These are phyloP conservation scores for Monosporascus sp. DNA, from an alignment of 2,329 filamentous ascomycete genomes.

Conservation along the genomic window DNA sequence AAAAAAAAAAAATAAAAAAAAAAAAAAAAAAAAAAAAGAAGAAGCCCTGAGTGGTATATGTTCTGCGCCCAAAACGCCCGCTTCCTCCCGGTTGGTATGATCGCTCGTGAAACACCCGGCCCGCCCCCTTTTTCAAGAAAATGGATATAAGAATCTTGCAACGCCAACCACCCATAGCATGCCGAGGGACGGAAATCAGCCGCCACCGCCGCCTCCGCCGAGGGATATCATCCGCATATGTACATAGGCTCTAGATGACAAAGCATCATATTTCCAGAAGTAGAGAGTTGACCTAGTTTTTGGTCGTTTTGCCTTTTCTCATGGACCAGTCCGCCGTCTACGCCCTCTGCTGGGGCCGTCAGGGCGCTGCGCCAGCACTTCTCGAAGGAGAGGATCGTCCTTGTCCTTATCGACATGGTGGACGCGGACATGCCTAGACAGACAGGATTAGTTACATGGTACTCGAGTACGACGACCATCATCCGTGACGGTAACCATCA, in stretches of 20 bases:
- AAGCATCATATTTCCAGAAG: constrained; percentile 13
- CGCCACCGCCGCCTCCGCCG: background rate
- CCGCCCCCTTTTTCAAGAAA: background rate
- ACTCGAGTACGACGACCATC: background rate
- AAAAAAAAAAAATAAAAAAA: constrained; percentile 2
- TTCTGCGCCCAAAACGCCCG: background rate
- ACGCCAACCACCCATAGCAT: background rate
- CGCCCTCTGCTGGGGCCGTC: constrained; percentile 80
- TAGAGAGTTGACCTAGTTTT: constrained; percentile 9
- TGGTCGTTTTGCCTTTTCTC: constrained; percentile 8
- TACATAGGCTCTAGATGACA: constrained; percentile 19
- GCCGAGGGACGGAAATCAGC: background rate
- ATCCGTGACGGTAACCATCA: background rate
- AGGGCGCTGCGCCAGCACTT: constrained; percentile 79
- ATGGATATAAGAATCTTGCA: background rate
- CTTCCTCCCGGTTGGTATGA: background rate
- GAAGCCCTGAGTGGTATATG: background rate
- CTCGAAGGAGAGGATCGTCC: constrained; percentile 74
- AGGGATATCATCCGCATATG: constrained; percentile 10
- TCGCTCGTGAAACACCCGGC: background rate
- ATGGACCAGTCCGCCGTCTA: constrained; percentile 57
- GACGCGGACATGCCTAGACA: constrained; percentile 76
- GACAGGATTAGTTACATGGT: background rate
- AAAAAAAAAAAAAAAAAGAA: constrained; percentile 6
- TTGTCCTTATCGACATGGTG: constrained; percentile 88